phyloP scores from a whole-genome alignment of 306 rosid species.

The Quercus alba region DNA sequence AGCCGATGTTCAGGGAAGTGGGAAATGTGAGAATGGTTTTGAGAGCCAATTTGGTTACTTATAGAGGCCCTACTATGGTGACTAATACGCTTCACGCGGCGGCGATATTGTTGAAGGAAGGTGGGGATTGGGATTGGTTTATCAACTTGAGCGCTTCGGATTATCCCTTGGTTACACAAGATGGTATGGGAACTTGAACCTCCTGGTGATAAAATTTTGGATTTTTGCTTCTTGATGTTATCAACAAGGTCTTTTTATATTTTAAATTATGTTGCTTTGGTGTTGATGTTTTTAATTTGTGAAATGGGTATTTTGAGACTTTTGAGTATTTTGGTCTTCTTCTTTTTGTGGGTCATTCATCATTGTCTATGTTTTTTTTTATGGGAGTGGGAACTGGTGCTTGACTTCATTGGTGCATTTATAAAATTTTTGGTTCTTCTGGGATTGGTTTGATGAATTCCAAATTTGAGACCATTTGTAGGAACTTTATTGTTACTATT shows the following conservation, averaged over 20 bases:
- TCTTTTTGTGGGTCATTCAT: not conserved
- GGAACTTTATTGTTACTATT: not conserved
- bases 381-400: not conserved
- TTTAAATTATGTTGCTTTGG: not conserved
- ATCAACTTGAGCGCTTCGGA: slow-evolving; percentile 75
- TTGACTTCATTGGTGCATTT: not conserved
- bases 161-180: slow-evolving; percentile 77
- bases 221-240: not conserved
- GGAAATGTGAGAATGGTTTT: slow-evolving; percentile 56
- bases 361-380: not conserved
- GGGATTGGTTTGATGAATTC: not conserved
- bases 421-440: not conserved
- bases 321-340: not conserved
- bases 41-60: slow-evolving; percentile 73
- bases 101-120: slow-evolving; percentile 58
- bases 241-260: not conserved
- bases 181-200: slow-evolving; percentile 34
- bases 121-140: slow-evolving; percentile 82
- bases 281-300: not conserved
- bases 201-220: not conserved
- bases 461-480: not conserved
- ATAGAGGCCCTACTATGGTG: slow-evolving; percentile 74
- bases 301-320: not conserved
- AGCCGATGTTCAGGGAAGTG: slow-evolving; percentile 42
- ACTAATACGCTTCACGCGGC: slow-evolving; percentile 77